Evolutionary conservation across 2,329 filamentous ascomycete species (phyloP), one percentile per base, ranked within the genome.

Genomic region (Ophiostoma sp.): DNA sequence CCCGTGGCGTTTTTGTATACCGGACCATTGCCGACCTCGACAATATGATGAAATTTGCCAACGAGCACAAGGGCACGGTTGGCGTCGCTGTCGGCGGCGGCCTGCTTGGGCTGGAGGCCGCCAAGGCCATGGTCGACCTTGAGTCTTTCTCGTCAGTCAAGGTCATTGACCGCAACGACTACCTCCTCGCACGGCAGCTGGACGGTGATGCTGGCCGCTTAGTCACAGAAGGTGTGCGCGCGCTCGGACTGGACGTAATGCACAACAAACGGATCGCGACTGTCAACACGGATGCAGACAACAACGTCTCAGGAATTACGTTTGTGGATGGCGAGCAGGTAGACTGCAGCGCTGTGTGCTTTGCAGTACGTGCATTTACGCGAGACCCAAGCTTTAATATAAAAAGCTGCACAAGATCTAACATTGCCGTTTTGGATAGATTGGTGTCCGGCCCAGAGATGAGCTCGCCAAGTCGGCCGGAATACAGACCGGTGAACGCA

Each of bases 61-160:
- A 88, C 0, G 84, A 85, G 12, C 88, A 89, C 71, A 92, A 90
- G 77, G 57, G 89, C 4, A 89, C 90, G 1, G 87, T 88, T 1
- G 94, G 92, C 0, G 88, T 90, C 4, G 93, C 96, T 0, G 92
- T 97, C 3, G 94, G 94, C 31, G 94, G 94, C 70, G 94, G 94
- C 0, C 82, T 98, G 31, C 86, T 97, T 0, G 94, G 94, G 0
- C 87, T 98, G 0, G 94, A 97, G 82, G 94, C 94, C 1, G 94
- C 93, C 45, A 96, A 97, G 78, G 94, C 94, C 1, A 94, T 97
- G 93, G 91, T 95, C 84, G 94, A 97, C 79, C 84, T 97, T 9
- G 87, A 92, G 77, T 88, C 90, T 70, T 97, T 92, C 79, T 85
- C 87, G 15, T 88, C 89, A 73, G 92, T 97, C 70, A 92, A 90